Conservation (phyloP, 1,139 yeast genomes). For the Suhomyces panamericanus region DNA sequence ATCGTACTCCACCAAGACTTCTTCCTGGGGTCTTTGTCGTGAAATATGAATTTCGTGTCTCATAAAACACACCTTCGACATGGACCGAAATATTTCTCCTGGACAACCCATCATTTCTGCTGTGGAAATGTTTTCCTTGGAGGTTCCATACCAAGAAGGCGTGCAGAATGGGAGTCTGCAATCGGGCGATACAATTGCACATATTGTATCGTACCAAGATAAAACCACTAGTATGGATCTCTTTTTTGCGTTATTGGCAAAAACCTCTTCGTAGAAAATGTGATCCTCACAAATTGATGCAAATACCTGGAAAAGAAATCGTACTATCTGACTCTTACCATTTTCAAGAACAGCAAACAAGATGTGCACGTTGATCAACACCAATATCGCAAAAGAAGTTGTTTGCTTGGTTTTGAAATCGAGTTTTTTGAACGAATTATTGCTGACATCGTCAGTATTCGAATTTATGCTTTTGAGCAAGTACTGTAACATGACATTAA, state of each 20-base stretch:
- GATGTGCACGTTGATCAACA: constrained; percentile 52
- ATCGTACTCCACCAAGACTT: constrained; percentile 23
- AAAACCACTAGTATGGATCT: constrained; percentile 49
- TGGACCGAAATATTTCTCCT: constrained; percentile 49
- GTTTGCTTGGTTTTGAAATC: constrained; percentile 28
- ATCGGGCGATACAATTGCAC: constrained; percentile 56
- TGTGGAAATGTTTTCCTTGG: constrained; percentile 42
- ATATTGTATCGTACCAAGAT: constrained; percentile 57
- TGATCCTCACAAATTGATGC: constrained; percentile 46
- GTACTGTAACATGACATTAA: constrained; percentile 53
- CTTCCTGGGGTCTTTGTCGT: constrained; percentile 9
- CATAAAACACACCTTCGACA: constrained; percentile 42
- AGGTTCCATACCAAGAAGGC: constrained; percentile 52
- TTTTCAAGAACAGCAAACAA: constrained; percentile 52
- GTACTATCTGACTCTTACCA: constrained; percentile 50
- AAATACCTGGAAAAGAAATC: constrained; percentile 50
- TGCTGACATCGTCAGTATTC: constrained; percentile 1
- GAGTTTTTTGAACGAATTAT: background rate
- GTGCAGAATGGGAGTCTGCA: constrained; percentile 52
- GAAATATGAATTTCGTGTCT: constrained; percentile 32
- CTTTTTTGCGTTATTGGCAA: constrained; percentile 45
- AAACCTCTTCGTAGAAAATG: constrained; percentile 21
- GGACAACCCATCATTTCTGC: constrained; percentile 59
- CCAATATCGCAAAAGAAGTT: constrained; percentile 50
- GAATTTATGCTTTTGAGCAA: constrained; percentile 36